Evolutionary conservation across 495 filamentous ascomycete genomes (phyloP).

Genomic region (Penicillium diatomitis): DNA sequence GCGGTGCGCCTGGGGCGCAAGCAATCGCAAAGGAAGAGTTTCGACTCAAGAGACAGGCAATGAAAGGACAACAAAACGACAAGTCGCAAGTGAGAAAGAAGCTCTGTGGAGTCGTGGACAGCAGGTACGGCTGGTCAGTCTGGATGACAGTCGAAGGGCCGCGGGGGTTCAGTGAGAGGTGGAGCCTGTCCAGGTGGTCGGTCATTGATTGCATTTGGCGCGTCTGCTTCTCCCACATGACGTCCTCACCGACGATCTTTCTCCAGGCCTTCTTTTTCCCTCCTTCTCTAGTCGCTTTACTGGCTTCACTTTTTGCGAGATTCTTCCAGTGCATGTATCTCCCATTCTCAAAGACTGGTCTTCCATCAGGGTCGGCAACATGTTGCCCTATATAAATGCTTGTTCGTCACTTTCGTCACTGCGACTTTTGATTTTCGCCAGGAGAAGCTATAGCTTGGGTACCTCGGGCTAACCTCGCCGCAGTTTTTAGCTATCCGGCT

Average conservation of each 20-base stretch:
- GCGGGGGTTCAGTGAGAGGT: constrained; percentile 4
- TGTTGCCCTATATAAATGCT: constrained; percentile 81
- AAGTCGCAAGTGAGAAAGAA: too few species aligned
- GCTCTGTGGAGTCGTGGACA: background rate
- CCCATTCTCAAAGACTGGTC: constrained; percentile 15
- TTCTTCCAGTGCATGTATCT: constrained; percentile 49
- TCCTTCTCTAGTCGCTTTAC: constrained; percentile 31
- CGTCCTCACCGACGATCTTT: constrained; percentile 8
- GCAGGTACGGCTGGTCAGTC: background rate
- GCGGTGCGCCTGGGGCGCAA: constrained; percentile 5
- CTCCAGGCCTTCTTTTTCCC: constrained; percentile 6
- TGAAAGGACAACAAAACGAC: too few species aligned
- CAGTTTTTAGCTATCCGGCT: constrained; percentile 66
- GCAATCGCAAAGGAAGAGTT: background rate
- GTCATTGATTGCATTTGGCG: constrained; percentile 13
- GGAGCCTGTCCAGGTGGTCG: constrained; percentile 15
- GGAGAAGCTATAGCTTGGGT: constrained; percentile 7
- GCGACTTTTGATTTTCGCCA: background rate
- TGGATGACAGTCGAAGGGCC: background rate
- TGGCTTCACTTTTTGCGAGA: too few species aligned
- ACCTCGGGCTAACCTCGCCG: constrained; percentile 19
- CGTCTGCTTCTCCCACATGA: constrained; percentile 22
- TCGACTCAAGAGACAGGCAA: too few species aligned
- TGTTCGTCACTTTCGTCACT: constrained; percentile 42
- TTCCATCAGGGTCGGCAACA: constrained; percentile 26